Evolutionary conservation across 768 basidiomycete species (phyloP).

Genomic region (Kwoniella bestiolae): DNA sequence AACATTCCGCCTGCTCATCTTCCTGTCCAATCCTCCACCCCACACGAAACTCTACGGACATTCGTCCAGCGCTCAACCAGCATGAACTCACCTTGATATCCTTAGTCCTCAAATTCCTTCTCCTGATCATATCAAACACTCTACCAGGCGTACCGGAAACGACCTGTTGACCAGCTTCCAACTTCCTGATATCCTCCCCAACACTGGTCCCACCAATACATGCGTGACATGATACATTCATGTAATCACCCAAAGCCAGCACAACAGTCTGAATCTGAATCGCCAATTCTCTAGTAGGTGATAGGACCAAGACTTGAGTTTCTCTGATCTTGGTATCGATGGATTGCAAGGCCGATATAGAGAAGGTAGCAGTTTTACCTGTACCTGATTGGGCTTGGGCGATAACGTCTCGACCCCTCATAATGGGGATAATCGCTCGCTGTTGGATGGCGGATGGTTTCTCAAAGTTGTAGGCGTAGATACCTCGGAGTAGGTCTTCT

Average conservation of each 20-base stretch:
- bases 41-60: too few species aligned
- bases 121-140: slow-evolving; percentile 98
- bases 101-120: slow-evolving; percentile 86
- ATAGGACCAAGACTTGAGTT: slow-evolving; percentile 93
- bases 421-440: slow-evolving; percentile 94
- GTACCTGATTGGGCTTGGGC: slow-evolving; percentile 99
- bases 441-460: slow-evolving; percentile 99
- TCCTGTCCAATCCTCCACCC: not conserved
- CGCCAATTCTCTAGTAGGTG: slow-evolving; percentile 96
- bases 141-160: slow-evolving; percentile 97
- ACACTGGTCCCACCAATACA: slow-evolving; percentile 98
- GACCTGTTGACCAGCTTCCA: slow-evolving; percentile 96
- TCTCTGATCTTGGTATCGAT: slow-evolving; percentile 94
- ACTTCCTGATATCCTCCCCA: slow-evolving; percentile 94
- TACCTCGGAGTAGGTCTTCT: slow-evolving; percentile 58
- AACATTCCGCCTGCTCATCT: too few species aligned
- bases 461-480: slow-evolving; percentile 70
- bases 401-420: slow-evolving; percentile 83
- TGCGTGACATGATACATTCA: slow-evolving; percentile 98
- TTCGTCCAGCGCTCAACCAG: not conserved
- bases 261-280: slow-evolving; percentile 99
- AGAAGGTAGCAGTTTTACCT: slow-evolving; percentile 99
- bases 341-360: slow-evolving; percentile 95
- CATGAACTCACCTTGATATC: slow-evolving; percentile 99
- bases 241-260: slow-evolving; percentile 94